Evolutionary conservation across 2,329 filamentous ascomycete genomes (phyloP), one percentile per base, ranked within the genome.

Genomic region (Trichophyton rubrum): DNA sequence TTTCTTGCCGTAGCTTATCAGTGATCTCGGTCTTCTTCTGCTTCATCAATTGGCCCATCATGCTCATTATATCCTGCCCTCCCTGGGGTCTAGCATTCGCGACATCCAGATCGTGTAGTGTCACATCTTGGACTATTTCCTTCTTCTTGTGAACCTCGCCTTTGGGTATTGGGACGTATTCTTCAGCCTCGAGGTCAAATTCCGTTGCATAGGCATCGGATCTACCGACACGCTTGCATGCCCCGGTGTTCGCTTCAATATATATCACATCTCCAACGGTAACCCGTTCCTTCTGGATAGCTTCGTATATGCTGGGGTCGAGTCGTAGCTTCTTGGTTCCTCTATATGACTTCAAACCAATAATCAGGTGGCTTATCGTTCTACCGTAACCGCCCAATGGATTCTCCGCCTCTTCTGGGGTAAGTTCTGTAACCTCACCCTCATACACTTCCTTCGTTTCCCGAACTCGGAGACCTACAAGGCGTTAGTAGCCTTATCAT

Each of bases 41-140:
- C 82, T 97, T 97, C 90, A 97, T 96, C 70, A 99, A 78, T 76
- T 99, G 93, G 69, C 93, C 93, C 92, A 99, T 97, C 93, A 99
- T 97, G 79, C 91, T 96, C 91, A 99, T 97, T 66, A 99, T 95
- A 74, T 99, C 93, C 79, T 99, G 93, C 51, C 93, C 93, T 59
- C 93, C 93, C 78, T 97, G 90, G 3, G 93, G 93, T 69, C 92
- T 82, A 13, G 93, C 88, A 70, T 99, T 99, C 65, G 93, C 93
- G 64, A 97, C 87, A 71, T 99, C 93, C 61, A 99, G 80, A 71
- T 99, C 93, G 74, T 99, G 93, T 65, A 99, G 82, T 53, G 93
- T 96, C 64, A 99, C 93, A 70, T 99, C 93, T 74, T 99, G 93
- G 40, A 99, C 93, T 67, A 99, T 95, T 77, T 99, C 93, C 80